Conservation (phyloP, 208 protist genomes). For the Zelonia costaricensis region DNA sequence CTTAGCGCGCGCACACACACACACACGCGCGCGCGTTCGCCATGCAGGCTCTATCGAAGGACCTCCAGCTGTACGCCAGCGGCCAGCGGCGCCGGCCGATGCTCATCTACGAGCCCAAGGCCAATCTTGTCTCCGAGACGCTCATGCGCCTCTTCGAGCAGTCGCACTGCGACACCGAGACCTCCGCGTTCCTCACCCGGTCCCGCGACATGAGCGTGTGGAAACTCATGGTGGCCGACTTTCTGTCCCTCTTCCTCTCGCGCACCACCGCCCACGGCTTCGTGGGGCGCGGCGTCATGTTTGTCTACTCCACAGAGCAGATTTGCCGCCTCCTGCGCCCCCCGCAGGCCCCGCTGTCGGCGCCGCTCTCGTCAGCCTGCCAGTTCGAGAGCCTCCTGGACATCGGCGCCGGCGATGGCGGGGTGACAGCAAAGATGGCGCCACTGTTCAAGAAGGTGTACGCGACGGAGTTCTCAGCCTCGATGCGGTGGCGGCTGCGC, state of each 20-base stretch:
- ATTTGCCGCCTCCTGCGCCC: slow-evolving; percentile 50
- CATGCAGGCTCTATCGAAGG: slow-evolving; percentile 35
- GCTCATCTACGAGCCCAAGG: slow-evolving; percentile 48
- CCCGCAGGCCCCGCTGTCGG: neutral
- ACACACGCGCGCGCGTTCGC: too few species aligned
- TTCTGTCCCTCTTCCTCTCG: slow-evolving; percentile 59
- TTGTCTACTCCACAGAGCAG: slow-evolving; percentile 77
- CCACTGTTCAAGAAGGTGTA: slow-evolving; percentile 58
- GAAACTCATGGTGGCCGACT: slow-evolving; percentile 40
- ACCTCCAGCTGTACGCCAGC: slow-evolving; percentile 35
- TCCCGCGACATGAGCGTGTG: slow-evolving; percentile 37
- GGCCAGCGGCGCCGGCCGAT: slow-evolving; percentile 40
- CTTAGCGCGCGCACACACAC: too few species aligned
- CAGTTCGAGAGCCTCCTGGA: slow-evolving; percentile 25
- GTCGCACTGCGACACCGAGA: slow-evolving; percentile 56
- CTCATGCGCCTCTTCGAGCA: slow-evolving; percentile 43
- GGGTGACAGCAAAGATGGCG: slow-evolving; percentile 60
- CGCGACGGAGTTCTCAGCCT: slow-evolving; percentile 68
- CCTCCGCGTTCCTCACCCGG: slow-evolving; percentile 43
- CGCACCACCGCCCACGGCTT: slow-evolving; percentile 79
- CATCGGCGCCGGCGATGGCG: slow-evolving; percentile 85
- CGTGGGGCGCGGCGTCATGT: slow-evolving; percentile 70
- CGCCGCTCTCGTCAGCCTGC: slow-evolving; percentile 9
- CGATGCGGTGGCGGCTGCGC: slow-evolving; percentile 84
- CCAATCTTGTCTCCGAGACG: slow-evolving; percentile 30